Evolutionary conservation across 257 asterid species (phyloP).

Genomic region (Verbena officinalis): DNA sequence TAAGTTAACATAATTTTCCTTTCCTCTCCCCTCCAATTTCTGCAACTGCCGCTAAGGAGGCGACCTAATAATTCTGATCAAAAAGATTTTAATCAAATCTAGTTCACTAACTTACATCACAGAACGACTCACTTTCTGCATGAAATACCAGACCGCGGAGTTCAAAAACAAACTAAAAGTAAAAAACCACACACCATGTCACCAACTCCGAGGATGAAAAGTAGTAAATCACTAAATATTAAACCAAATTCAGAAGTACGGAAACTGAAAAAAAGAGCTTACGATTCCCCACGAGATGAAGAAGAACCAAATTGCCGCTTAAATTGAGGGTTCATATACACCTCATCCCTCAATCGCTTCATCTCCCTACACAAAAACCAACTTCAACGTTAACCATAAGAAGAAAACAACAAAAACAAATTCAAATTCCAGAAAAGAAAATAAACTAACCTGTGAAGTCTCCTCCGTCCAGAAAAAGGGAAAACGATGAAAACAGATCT

Average conservation of each 20-base stretch:
- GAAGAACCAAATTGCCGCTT: constrained; percentile 80
- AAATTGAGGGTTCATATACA: constrained; percentile 63
- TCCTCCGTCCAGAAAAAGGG: constrained; percentile 39
- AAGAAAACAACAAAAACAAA: constrained; percentile 11
- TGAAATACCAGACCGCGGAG: constrained; percentile 28
- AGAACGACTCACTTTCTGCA: constrained; percentile 24
- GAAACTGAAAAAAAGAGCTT: constrained; percentile 38
- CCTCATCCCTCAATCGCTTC: constrained; percentile 91
- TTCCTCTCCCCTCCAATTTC: constrained; percentile 25
- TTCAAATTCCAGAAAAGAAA: constrained; percentile 12
- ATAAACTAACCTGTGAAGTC: constrained; percentile 50
- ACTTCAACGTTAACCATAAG: constrained; percentile 34
- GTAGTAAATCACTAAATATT: constrained; percentile 24
- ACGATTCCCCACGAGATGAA: constrained; percentile 86
- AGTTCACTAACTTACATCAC: constrained; percentile 33
- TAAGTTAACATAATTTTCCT: constrained; percentile 27
- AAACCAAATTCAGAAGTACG: constrained; percentile 25
- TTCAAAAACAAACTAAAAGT: constrained; percentile 11
- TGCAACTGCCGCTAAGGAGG: constrained; percentile 21
- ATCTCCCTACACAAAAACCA: constrained; percentile 50
- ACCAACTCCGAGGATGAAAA: constrained; percentile 2
- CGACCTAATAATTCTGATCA: constrained; percentile 41
- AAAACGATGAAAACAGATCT: constrained; percentile 62
- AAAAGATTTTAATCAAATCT: constrained; percentile 32
- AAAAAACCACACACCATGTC: constrained; percentile 6